These are phyloP conservation scores for Mallotus repandus DNA, from an alignment of 441 rosid species.

Conservation along the genomic window DNA sequence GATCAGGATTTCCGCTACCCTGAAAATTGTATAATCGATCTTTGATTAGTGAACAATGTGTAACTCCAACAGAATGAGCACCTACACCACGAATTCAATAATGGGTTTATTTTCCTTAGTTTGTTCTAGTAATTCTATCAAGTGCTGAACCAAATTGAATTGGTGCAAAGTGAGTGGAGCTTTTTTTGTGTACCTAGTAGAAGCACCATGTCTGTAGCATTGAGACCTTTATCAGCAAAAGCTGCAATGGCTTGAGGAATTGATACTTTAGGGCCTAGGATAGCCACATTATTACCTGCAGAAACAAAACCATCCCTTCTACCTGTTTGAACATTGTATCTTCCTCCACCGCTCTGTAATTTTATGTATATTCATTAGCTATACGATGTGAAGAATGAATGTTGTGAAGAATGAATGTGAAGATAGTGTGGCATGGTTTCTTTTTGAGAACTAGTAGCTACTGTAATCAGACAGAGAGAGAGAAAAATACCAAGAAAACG, in stretches of 20 bases:
- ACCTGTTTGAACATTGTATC: conserved; percentile 44
- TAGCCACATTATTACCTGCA: conserved; percentile 28
- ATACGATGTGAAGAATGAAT: not conserved
- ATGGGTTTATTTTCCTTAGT: not conserved
- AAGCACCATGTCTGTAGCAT: conserved; percentile 37
- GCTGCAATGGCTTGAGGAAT: conserved; percentile 32
- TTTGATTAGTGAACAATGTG: conserved; percentile 40
- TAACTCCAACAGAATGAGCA: conserved; percentile 44
- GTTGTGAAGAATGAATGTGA: not conserved
- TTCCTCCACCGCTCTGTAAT: conserved; percentile 41
- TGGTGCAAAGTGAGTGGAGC: not conserved
- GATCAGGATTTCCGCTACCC: conserved; percentile 40
- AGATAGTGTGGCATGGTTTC: too few relatives aligned
- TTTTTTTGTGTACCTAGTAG: conserved; percentile 37
- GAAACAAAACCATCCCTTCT: conserved; percentile 47
- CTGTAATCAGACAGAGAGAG: not conserved
- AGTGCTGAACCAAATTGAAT: not conserved
- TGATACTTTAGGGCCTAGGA: conserved; percentile 32
- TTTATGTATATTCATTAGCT: not conserved
- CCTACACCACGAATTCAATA: conserved; percentile 25
- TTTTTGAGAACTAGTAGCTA: too few relatives aligned
- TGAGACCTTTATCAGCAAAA: conserved; percentile 38
- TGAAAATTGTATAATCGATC: conserved; percentile 46
- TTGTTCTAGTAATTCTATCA: not conserved
- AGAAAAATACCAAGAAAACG: conserved; percentile 35